phyloP scores from a whole-genome alignment of 2,329 filamentous ascomycete species.

The Alternaria solani region DNA sequence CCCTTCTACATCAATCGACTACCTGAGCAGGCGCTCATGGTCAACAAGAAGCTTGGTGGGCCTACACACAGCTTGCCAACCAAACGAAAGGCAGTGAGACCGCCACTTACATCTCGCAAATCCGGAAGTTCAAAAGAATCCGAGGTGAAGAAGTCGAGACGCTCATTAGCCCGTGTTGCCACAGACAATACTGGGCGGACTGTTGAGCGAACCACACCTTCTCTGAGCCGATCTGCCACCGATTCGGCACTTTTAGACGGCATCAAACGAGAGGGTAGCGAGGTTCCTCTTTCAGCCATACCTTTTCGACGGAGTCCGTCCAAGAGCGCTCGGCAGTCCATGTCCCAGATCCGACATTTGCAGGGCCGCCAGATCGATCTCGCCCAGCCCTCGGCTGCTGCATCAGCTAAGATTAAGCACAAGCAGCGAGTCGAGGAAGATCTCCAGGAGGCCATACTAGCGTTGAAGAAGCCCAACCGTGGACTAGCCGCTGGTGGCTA shows the following conservation, averaged over 20 bases:
- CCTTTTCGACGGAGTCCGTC: constrained; percentile 57
- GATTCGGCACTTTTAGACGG: constrained; percentile 65
- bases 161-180: constrained; percentile 68
- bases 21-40: constrained; percentile 72
- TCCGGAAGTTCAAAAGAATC: constrained; percentile 51
- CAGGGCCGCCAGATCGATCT: constrained; percentile 64
- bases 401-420: constrained; percentile 68
- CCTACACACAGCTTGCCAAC: constrained; percentile 68
- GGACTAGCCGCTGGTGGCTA: constrained; percentile 72
- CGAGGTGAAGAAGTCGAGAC: constrained; percentile 53
- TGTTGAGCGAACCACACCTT: constrained; percentile 64
- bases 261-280: constrained; percentile 74
- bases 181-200: constrained; percentile 63
- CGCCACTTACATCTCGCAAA: constrained; percentile 44
- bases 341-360: constrained; percentile 56
- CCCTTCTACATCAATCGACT: constrained; percentile 83
- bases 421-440: constrained; percentile 74
- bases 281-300: constrained; percentile 63
- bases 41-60: constrained; percentile 80
- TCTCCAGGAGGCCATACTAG: constrained; percentile 75
- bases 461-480: constrained; percentile 78
- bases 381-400: constrained; percentile 60
- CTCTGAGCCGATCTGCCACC: constrained; percentile 73
- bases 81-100: constrained; percentile 58
- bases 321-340: constrained; percentile 45